Base-by-base conservation (phyloP, 768 basidiomycete species). In the Lentinula sp. region DNA sequence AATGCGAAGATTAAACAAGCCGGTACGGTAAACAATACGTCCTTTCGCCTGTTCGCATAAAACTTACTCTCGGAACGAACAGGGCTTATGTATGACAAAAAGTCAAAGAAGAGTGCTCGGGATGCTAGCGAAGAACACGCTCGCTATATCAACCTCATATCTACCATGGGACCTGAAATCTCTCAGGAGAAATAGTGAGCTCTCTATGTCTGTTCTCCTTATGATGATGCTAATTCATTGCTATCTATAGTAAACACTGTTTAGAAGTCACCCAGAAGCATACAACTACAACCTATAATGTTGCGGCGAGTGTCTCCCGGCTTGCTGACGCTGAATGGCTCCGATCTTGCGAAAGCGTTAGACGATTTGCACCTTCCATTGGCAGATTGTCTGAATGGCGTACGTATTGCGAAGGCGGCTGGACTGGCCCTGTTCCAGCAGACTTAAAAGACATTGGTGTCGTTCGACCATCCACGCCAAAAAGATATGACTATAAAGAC, bases 321-420 rank as follows among this genome's bases (percentile, higher is more conserved):
- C 74, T 91, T n/a, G 89, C 89, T 1, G 89, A 93, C 60, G 84
- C 85, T 5, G 88, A 91, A 73, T 93, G 91, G 90, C 68, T 81
- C 23, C 84, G 84, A 40, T 73, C 81, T 11, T 89, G 87, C 65
- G 90, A 92, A 75, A 78, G 78, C n/a, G 81, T 91, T 23, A 82
- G 89, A 45, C 78, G 84, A 5, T 82, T 83, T 65, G 80, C 87
- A 13, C 85, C 88, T 0, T 80, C 79, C 11, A 78, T 93, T 37
- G 91, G 89, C 0, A 77, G 76, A n/a, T 76, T 92, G 3, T 87
- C 85, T 4, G 84, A 89, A 76, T 91, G 85, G 84, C 79, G 84
- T 56, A 77, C 85, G 5, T 74, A 88, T 2, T 92, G 90, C 66
- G 91, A 93, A 73, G 89, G 87, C 11, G 83, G 83, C 8, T 93